Evolutionary conservation across 495 filamentous ascomycete species (phyloP).

Genomic region (Corynascus novoguineensis): DNA sequence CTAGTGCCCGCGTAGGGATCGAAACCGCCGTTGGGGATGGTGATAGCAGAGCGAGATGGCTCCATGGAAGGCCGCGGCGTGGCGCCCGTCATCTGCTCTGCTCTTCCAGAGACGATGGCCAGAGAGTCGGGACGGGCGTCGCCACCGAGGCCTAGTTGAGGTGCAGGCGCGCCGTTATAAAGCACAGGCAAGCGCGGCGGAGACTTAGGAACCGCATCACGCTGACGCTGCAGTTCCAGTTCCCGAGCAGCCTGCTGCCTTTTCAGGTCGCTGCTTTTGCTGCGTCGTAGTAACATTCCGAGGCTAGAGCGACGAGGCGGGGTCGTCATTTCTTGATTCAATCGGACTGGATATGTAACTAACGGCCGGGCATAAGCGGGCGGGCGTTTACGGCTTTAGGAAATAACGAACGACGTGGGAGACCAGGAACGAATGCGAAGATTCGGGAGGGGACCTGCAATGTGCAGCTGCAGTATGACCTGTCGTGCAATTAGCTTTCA

Average conservation of each 20-base stretch:
- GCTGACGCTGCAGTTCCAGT: constrained; percentile 62
- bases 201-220: constrained; percentile 60
- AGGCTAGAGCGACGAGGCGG: constrained; percentile 49
- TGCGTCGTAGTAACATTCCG: constrained; percentile 69
- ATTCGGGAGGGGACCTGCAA: constrained; percentile 2
- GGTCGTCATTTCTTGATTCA: constrained; percentile 39
- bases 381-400: constrained; percentile 13
- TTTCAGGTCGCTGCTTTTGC: constrained; percentile 72
- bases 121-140: constrained; percentile 61
- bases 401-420: constrained; percentile 12
- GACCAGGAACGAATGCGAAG: constrained; percentile 2
- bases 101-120: constrained; percentile 55
- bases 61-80: constrained; percentile 44
- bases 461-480: not conserved
- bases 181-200: constrained; percentile 80
- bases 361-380: constrained; percentile 19
- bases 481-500: not conserved
- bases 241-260: constrained; percentile 53
- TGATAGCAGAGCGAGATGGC: constrained; percentile 32
- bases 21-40: constrained; percentile 45
- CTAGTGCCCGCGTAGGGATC: constrained; percentile 79
- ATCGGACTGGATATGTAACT: constrained; percentile 23
- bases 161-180: constrained; percentile 54
- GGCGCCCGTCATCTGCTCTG: constrained; percentile 35
- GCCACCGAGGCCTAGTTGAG: constrained; percentile 58